Evolutionary conservation across 805 yeast species (phyloP).

Genomic region (Pichia occidentalis): DNA sequence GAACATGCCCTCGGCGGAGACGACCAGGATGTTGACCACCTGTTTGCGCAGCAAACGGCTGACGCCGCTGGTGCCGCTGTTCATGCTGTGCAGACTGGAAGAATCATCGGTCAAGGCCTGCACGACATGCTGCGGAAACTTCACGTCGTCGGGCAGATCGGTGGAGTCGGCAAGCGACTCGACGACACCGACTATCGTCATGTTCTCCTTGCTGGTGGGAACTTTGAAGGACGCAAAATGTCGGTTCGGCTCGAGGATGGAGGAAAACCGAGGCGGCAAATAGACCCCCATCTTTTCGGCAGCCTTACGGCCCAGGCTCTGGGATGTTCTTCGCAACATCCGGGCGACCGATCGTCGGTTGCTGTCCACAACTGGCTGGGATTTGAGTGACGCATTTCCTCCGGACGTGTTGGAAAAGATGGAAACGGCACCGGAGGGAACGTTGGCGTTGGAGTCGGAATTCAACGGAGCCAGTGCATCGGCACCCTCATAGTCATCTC

Average conservation of each 20-base stretch:
- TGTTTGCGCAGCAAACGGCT: slow-evolving; percentile 15
- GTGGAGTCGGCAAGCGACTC: slow-evolving; percentile 23
- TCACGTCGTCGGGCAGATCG: neutral
- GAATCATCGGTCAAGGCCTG: slow-evolving; percentile 15
- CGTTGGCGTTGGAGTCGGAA: neutral
- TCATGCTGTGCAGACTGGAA: slow-evolving; percentile 3
- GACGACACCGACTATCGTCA: slow-evolving; percentile 45
- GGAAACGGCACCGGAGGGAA: slow-evolving; percentile 12
- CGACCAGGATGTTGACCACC: slow-evolving; percentile 58
- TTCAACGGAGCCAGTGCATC: slow-evolving; percentile 3
- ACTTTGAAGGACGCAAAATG: slow-evolving; percentile 77
- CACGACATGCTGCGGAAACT: neutral
- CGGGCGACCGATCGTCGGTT: slow-evolving; percentile 69
- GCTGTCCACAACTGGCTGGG: slow-evolving; percentile 65
- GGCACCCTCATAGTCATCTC: neutral
- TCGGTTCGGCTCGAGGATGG: slow-evolving; percentile 83
- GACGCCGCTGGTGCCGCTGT: slow-evolving; percentile 10
- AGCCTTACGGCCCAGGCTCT: slow-evolving; percentile 67
- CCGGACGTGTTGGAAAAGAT: slow-evolving; percentile 25
- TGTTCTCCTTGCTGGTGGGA: slow-evolving; percentile 37
- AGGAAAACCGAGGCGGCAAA: slow-evolving; percentile 75
- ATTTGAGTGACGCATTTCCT: slow-evolving; percentile 24
- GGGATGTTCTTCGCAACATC: slow-evolving; percentile 71
- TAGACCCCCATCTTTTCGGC: slow-evolving; percentile 89
- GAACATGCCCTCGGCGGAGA: slow-evolving; percentile 80